Evolutionary conservation across 2,329 filamentous ascomycete species (phyloP).

Genomic region (Basipetospora chlamydospora): DNA sequence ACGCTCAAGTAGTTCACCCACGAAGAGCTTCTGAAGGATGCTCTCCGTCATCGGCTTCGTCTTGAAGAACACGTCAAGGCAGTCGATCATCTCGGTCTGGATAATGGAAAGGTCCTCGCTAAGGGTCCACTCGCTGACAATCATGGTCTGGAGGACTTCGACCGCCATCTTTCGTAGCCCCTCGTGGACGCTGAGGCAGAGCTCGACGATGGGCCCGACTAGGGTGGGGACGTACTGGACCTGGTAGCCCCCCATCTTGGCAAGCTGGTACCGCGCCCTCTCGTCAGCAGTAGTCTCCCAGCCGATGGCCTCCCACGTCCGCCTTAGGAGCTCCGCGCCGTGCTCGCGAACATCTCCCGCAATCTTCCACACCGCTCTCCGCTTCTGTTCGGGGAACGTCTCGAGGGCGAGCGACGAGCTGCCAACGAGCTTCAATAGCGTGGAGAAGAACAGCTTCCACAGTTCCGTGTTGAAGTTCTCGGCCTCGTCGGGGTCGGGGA

Average conservation of each 20-base stretch:
- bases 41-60: constrained; percentile 76
- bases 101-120: constrained; percentile 85
- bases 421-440: constrained; percentile 74
- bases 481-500: constrained; percentile 82
- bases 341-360: constrained; percentile 89
- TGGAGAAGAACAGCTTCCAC: constrained; percentile 88
- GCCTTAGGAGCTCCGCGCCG: constrained; percentile 70
- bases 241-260: constrained; percentile 88
- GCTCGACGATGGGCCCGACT: constrained; percentile 79
- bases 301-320: constrained; percentile 88
- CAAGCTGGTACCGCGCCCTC: constrained; percentile 58
- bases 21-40: constrained; percentile 82
- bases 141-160: constrained; percentile 92
- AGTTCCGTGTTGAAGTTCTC: constrained; percentile 85
- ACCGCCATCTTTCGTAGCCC: constrained; percentile 80
- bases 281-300: constrained; percentile 86
- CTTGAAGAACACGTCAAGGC: constrained; percentile 80
- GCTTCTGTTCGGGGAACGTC: constrained; percentile 93
- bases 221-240: constrained; percentile 93
- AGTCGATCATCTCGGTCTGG: constrained; percentile 94
- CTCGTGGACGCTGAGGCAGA: constrained; percentile 91
- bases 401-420: constrained; percentile 83
- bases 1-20: constrained; percentile 66
- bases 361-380: constrained; percentile 95
- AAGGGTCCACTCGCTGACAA: constrained; percentile 93